phyloP scores from a whole-genome alignment of 208 protist genomes.

The Naegleria fowleri region DNA sequence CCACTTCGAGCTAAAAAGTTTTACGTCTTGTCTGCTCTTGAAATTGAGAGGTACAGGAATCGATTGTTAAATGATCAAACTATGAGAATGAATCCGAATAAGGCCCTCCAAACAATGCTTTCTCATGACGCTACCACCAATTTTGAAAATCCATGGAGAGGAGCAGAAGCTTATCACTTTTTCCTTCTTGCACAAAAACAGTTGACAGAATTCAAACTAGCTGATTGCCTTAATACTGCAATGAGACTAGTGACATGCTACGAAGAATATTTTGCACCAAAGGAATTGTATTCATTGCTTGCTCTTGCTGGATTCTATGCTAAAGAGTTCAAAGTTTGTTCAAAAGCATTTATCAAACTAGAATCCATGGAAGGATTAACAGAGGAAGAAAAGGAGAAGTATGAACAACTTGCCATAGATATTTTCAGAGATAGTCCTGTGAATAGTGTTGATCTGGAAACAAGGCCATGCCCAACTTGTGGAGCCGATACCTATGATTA shows the following conservation, averaged over 20 bases:
- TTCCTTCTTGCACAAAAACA: constrained; percentile 79
- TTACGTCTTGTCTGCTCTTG: constrained; percentile 85
- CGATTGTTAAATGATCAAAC: constrained; percentile 40
- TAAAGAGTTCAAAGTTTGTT: constrained; percentile 82
- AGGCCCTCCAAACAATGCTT: constrained; percentile 54
- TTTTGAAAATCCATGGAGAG: constrained; percentile 77
- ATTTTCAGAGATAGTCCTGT: constrained; percentile 79
- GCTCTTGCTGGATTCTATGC: constrained; percentile 81
- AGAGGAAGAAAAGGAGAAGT: constrained; percentile 54
- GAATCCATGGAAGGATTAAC: constrained; percentile 66
- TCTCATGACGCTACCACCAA: constrained; percentile 54
- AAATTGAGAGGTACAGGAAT: constrained; percentile 78
- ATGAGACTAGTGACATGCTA: constrained; percentile 68
- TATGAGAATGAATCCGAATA: constrained; percentile 49
- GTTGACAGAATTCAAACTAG: constrained; percentile 65
- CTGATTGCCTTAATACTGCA: constrained; percentile 41
- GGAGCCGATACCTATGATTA: constrained; percentile 78
- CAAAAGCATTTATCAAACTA: constrained; percentile 84
- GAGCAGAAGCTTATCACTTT: constrained; percentile 91
- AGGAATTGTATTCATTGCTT: constrained; percentile 84
- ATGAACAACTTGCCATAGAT: constrained; percentile 75
- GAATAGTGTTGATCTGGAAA: constrained; percentile 61
- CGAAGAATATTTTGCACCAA: constrained; percentile 77
- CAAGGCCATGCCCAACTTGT: constrained; percentile 68
- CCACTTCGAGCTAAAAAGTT: constrained; percentile 87